Base-by-base conservation (phyloP, 1,284 basidiomycete genomes). In the Ganoderma lucidum region DNA sequence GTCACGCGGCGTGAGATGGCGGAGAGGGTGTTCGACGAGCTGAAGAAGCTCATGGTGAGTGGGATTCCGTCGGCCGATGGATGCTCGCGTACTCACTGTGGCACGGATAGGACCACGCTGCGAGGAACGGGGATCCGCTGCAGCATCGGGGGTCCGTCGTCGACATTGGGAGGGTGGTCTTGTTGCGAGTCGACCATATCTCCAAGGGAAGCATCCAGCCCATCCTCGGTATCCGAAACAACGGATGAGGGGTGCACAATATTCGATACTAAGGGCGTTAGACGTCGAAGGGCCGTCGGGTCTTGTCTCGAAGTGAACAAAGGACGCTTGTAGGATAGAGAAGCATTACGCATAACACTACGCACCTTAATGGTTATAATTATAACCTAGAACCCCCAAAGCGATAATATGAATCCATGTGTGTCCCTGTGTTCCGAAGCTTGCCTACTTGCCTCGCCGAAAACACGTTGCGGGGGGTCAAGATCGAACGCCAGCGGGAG, bases 181-280 rank as follows among this genome's bases (percentile, higher is more conserved):
- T 68, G 53, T 32, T 68, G 44, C 66, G 66, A 3, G 35, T 64
- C 45, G 66, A 68, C 1, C 66, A 68, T 39, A 28, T 68, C 28
- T 68, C 66, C 9, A 41, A 55, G n/a, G 66, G 62, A 15, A 64
- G 56, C 28, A n/a, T 68, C 56, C 62, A 68, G 45, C 62, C 66
- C 10, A 61, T 68, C 37, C 35, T 64, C 6, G 66, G 51, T 1
- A 51, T 68, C 42, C 28, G 35, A n/a, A 56, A 17, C 8, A 37
- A 60, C 9, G 65, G 58, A 8, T 45, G 14, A 23, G 23, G 6
- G 1, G 17, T 9, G 48, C n/a, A 19, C 6, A 1, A 23, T 23
- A 23, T n/a, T 23, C n/a, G 10, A 51, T 9, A 8, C 6, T 28
- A 2, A 51, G 62, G 32, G 19, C 17, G 42, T 12, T 19, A 2